Base-by-base conservation (phyloP, 2,329 filamentous ascomycete species). In the Pseudogymnoascus sp. region DNA sequence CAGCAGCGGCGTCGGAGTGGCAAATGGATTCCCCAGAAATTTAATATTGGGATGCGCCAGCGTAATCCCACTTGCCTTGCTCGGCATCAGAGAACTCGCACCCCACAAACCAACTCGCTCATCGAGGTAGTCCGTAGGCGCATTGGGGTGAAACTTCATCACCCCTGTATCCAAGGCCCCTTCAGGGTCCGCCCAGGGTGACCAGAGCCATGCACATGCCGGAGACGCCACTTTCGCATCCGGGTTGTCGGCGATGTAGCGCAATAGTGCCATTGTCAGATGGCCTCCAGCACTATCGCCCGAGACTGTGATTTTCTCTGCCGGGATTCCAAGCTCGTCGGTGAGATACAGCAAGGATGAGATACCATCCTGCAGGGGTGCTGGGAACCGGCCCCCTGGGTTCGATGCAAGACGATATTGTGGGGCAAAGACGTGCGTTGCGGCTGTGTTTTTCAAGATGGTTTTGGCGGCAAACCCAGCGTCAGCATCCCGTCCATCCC, bases 281-380 rank as follows among this genome's bases (percentile, higher is more conserved):
- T 82, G 80, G 0, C 70, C 79, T 60, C 80, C 80, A 0, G 80
- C 80, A 35, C 75, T 78, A 67, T 82, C 80, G 4, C 80, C 80
- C 0, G 74, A 75, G 0, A 82, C 13, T 0, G 77, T 70, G 61
- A 82, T 78, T 35, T 75, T 71, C 0, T 64, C 59, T 0, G 79
- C 65, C 0, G 75, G 67, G 42, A 82, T 73, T 0, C 70, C 64
- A 12, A 78, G 67, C 29, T 35, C 48, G 4, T 71, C 69, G n/a
- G 74, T 67, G 9, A 79, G 63, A 67, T 80, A 77, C 5, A 76
- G 67, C 66, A 80, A 81, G 3, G 73, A 66, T 0, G 79, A 76
- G 45, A 83, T 64, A 2, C 71, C 72, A 66, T 82, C 80, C 68
- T 82, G 80, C 2, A 81, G 67, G 3, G 78, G 76, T 0, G 79